Base-by-base conservation (phyloP, 768 basidiomycete species). In the Termitomyces sp. region DNA sequence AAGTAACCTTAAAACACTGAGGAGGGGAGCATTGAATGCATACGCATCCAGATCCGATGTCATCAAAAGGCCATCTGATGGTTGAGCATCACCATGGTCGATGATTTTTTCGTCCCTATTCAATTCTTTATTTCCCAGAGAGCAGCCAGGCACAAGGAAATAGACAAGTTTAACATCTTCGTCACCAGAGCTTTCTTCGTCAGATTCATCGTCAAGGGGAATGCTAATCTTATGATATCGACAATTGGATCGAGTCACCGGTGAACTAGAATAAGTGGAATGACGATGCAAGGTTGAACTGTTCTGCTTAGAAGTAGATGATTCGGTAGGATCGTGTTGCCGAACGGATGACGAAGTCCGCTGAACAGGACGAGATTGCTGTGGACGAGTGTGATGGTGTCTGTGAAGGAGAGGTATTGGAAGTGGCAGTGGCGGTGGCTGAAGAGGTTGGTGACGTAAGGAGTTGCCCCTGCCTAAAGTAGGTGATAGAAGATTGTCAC, bases 111-210 rank as follows among this genome's bases (percentile, higher is more conserved):
- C 79, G 52, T 85, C 79, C 31, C 76, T 67, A 71, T 88, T 86
- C 49, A 87, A 67, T 58, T 82, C 77, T 37, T 64, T 63, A 62
- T 88, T 77, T 31, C 76, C 77, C 42, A 89, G 76, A 7, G 86
- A 81, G 61, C 87, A 89, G 1, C 85, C 85, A 0, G 87, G 87
- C 5, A 87, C 84, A 31, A 87, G 75, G 69, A 89, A 89, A 61
- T 64, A 77, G n/a, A 85, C 70, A 7, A 82, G 79, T 32, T 74
- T 76, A 4, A 79, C 78, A 31, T 74, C 73, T 53, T 84, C 82
- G 55, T 79, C 78, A 39, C 71, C 56, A n/a, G 47, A 49, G 2
- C 32, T 44, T 16, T 58, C 57, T 36, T 58, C 57, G 42, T 58
- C 57, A 24, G 56, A 57, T n/a, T 58, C 57, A 42, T 58, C 57